A percentile compares a stretch with the other conserved stretches of the same genome.
Evolutionary conservation across 1,139 yeast species (phyloP).

Genomic region (Candida frijolesensis): DNA sequence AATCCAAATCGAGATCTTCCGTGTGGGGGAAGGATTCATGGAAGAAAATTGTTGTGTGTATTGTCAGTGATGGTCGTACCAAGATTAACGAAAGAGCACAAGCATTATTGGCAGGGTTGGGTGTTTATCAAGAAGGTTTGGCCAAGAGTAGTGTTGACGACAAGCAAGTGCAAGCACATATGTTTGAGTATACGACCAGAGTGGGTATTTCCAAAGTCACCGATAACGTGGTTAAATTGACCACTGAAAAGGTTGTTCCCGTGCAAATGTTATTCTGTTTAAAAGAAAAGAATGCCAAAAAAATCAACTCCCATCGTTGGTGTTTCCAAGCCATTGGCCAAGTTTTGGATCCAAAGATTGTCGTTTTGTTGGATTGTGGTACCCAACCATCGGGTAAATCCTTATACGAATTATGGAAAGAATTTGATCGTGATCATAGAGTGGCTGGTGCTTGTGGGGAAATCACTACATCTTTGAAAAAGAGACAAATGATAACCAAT

Average conservation of each 20-base stretch:
- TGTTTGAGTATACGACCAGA: slow-evolving; percentile 51
- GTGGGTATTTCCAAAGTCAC: slow-evolving; percentile 47
- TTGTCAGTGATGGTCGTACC: slow-evolving; percentile 51
- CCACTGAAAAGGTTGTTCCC: slow-evolving; percentile 52
- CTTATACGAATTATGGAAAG: slow-evolving; percentile 51
- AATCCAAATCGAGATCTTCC: slow-evolving; percentile 42
- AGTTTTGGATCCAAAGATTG: slow-evolving; percentile 46
- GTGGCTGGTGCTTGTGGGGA: slow-evolving; percentile 58
- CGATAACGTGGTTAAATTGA: slow-evolving; percentile 48
- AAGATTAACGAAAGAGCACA: slow-evolving; percentile 52
- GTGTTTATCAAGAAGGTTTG: slow-evolving; percentile 52
- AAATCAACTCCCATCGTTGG: slow-evolving; percentile 54
- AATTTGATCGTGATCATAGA: slow-evolving; percentile 47
- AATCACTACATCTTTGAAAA: slow-evolving; percentile 45
- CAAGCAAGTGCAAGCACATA: slow-evolving; percentile 48
- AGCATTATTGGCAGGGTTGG: slow-evolving; percentile 49
- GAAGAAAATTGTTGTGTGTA: slow-evolving; percentile 52
- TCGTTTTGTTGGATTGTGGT: slow-evolving; percentile 49
- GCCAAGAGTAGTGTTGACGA: slow-evolving; percentile 52
- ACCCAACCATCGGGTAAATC: slow-evolving; percentile 51
- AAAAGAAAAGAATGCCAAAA: slow-evolving; percentile 50
- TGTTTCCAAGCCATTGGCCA: slow-evolving; percentile 52
- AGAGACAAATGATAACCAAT: slow-evolving; percentile 44
- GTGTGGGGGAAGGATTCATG: slow-evolving; percentile 54
- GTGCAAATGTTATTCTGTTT: slow-evolving; percentile 50